phyloP scores from a whole-genome alignment of 768 basidiomycete genomes.

The Termitomyces eurrhizus region DNA sequence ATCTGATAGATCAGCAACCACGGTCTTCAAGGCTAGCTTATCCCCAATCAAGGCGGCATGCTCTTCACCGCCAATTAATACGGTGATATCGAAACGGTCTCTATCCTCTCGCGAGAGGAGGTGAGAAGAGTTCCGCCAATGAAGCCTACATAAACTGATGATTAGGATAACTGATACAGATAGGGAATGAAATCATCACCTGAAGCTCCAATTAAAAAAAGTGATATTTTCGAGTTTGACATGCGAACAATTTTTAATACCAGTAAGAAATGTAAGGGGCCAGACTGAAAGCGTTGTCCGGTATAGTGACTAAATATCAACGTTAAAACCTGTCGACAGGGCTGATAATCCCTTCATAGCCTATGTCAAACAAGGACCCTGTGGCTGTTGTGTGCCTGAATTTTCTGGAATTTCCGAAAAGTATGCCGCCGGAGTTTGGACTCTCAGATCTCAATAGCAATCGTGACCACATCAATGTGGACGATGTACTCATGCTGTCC shows the following conservation, averaged over 20 bases:
- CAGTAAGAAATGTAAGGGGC: not conserved
- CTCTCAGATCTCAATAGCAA: not conserved
- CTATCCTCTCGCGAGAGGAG: conserved; percentile 10
- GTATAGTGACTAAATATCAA: not conserved
- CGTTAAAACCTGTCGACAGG: not conserved
- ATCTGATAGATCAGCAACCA: conserved; percentile 14
- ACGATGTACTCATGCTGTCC: too few relatives aligned
- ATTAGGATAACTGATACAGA: not conserved
- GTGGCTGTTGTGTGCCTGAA: not conserved
- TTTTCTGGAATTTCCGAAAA: not conserved
- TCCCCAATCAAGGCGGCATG: conserved; percentile 10
- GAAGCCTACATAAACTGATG: conserved; percentile 7
- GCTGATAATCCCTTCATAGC: not conserved
- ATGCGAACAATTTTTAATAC: not conserved
- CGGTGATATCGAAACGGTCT: conserved; percentile 13
- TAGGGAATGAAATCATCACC: conserved; percentile 1
- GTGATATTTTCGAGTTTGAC: conserved; percentile 8
- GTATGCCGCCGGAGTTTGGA: not conserved
- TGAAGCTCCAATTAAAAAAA: conserved; percentile 13
- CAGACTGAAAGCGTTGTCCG: not conserved
- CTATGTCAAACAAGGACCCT: not conserved
- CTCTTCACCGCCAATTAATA: conserved; percentile 15
- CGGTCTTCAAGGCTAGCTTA: conserved; percentile 13
- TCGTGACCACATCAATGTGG: too few relatives aligned
- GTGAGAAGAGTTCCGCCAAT: conserved; percentile 13